These are phyloP conservation scores for Nakazawaea anatomiae DNA, from an alignment of 805 yeast genomes.

Conservation along the genomic window DNA sequence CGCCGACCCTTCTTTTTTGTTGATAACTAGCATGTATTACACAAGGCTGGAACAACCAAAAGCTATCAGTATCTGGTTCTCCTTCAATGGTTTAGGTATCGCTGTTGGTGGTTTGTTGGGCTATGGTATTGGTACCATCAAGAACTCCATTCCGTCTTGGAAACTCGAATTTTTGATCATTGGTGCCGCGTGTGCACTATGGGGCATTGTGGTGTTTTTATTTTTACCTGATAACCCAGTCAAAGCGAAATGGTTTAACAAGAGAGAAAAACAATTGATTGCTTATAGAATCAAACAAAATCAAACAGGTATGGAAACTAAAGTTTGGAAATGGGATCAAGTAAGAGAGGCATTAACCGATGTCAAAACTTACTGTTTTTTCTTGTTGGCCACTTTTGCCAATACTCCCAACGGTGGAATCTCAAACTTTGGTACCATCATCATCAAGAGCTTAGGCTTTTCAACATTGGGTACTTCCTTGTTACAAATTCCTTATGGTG, in stretches of 20 bases:
- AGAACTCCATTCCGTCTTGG: conserved; percentile 9
- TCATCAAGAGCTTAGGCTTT: conserved; percentile 13
- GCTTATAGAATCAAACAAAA: conserved; percentile 24
- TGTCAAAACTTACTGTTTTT: conserved; percentile 17
- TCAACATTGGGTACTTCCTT: conserved; percentile 5
- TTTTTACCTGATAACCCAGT: conserved; percentile 23
- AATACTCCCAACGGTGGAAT: conserved; percentile 17
- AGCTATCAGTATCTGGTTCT: conserved; percentile 51
- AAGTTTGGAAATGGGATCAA: conserved; percentile 21
- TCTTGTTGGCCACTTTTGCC: conserved; percentile 9
- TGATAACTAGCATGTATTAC: conserved; percentile 58
- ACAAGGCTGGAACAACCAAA: conserved; percentile 44
- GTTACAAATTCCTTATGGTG: conserved; percentile 12
- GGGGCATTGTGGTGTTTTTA: conserved; percentile 12
- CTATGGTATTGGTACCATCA: conserved; percentile 6
- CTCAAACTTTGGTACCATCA: conserved; percentile 16
- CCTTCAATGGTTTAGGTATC: conserved; percentile 37
- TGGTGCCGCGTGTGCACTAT: conserved; percentile 6
- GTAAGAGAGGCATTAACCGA: conserved; percentile 21
- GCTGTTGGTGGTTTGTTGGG: conserved; percentile 10
- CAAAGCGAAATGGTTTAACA: conserved; percentile 17
- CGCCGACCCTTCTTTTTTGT: conserved; percentile 7
- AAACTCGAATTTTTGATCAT: conserved; percentile 10
- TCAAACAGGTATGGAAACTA: conserved; percentile 26
- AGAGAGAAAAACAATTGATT: conserved; percentile 14